These are phyloP conservation scores for Lepiota brunneoincarnata DNA, from an alignment of 768 basidiomycete species.

Conservation along the genomic window DNA sequence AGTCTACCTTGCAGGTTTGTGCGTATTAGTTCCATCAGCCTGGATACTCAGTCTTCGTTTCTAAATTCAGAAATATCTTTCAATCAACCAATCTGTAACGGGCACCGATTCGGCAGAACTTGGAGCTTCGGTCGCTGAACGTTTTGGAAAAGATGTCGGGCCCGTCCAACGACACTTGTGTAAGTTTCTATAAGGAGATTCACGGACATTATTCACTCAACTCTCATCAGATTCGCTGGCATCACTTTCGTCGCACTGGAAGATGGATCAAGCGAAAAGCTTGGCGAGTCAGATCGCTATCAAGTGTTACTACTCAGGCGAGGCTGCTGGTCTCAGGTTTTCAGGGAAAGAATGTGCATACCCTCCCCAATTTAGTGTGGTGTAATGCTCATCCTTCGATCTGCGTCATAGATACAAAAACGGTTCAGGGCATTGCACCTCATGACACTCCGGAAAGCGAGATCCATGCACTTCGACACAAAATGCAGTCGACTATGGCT, in stretches of 20 bases:
- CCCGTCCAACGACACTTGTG: constrained; percentile 74
- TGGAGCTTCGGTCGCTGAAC: constrained; percentile 86
- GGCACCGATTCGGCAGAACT: constrained; percentile 82
- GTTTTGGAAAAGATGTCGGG: constrained; percentile 80
- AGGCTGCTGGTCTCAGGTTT: constrained; percentile 76
- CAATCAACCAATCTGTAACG: constrained; percentile 65
- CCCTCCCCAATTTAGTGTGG: neutral
- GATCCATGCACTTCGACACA: constrained; percentile 61
- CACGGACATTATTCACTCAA: constrained; percentile 7
- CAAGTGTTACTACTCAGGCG: constrained; percentile 88
- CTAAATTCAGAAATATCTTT: constrained; percentile 77
- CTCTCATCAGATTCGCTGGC: constrained; percentile 47
- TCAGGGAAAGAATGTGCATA: constrained; percentile 53
- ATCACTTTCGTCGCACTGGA: constrained; percentile 51
- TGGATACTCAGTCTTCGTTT: constrained; percentile 2
- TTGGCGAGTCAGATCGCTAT: constrained; percentile 85
- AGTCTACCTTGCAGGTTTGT: constrained; percentile 84
- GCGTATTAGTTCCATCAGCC: constrained; percentile 1
- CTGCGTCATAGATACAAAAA: constrained; percentile 57
- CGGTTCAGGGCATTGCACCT: constrained; percentile 38
- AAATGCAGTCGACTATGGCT: constrained; percentile 62
- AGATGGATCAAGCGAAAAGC: constrained; percentile 77
- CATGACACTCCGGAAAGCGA: constrained; percentile 57
- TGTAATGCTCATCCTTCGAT: constrained; percentile 29
- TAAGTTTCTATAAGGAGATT: constrained; percentile 32